These are phyloP conservation scores for Amylostereum areolatum DNA, from an alignment of 1,284 basidiomycete genomes.

Conservation along the genomic window DNA sequence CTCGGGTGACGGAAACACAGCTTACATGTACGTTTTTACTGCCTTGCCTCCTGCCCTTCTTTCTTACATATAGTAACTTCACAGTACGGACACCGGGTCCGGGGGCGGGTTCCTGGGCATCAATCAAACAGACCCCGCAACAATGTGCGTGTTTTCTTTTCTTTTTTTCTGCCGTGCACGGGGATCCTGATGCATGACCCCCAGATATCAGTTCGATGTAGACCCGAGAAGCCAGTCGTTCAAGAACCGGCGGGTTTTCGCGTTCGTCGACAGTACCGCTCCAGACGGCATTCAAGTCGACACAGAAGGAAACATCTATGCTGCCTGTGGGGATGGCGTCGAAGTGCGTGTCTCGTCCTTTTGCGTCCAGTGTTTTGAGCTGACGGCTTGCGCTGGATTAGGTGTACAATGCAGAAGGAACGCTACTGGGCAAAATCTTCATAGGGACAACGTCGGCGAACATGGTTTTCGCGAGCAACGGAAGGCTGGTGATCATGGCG, in stretches of 20 bases:
- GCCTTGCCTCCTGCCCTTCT: neutral
- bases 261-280: slow-evolving; percentile 60
- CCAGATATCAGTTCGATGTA: slow-evolving; percentile 70
- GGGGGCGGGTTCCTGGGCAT: slow-evolving; percentile 42
- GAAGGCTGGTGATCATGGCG: slow-evolving; percentile 59
- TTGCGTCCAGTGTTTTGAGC: too few relatives aligned
- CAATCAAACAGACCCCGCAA: slow-evolving; percentile 60
- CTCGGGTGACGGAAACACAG: slow-evolving; percentile 8
- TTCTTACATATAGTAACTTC: neutral
- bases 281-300: slow-evolving; percentile 59
- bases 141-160: slow-evolving; percentile 43
- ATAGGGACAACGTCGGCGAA: slow-evolving; percentile 54
- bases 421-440: slow-evolving; percentile 72
- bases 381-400: slow-evolving; percentile 15
- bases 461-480: slow-evolving; percentile 60
- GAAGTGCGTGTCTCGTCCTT: slow-evolving; percentile 33
- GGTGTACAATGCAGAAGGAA: slow-evolving; percentile 61
- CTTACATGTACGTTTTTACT: slow-evolving; percentile 7
- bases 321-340: slow-evolving; percentile 70
- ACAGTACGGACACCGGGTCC: slow-evolving; percentile 50
- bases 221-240: slow-evolving; percentile 50
- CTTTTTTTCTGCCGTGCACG: neutral
- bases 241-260: slow-evolving; percentile 64
- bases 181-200: neutral
- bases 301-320: slow-evolving; percentile 60